Base-by-base conservation (phyloP, 345 rosid species). In the Salix dunnii region DNA sequence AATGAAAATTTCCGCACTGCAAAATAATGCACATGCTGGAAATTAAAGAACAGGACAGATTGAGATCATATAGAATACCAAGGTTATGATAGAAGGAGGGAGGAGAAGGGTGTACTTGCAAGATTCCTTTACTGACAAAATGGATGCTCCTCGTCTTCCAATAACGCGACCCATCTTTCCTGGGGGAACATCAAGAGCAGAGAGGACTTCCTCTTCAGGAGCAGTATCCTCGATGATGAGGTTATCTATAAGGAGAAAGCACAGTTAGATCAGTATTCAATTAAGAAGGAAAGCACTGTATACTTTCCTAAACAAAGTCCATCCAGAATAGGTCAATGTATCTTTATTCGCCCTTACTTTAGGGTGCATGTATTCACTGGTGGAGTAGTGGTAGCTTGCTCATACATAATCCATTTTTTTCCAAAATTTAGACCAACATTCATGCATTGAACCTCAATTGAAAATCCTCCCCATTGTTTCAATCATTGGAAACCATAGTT, bases 141-240 rank as follows among this genome's bases (percentile, higher is more conserved):
- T 95, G 27, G 94, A 87, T 61, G 94, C 78, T 80, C 97, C 99
- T 82, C 91, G 88, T 80, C 87, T 90, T 74, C 98, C 99, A 81
- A 93, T 95, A 82, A 95, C 75, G 76, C 87, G 86, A 18, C 99
- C 99, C 99, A 95, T 95, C 84, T 89, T 88, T 76, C 97, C 97
- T 3, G 84, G 91, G 33, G 97, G 99, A 49, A 95, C 97, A 73
- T 87, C 87, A 76, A 95, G 90, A 74, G 91, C 87, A 33, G 97
- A 93, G 53, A 95, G 91, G 66, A 91, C 86, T 85, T 95, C 97
- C 83, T 86, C 91, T 79, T 93, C 97, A 0, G 84, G 87, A 77
- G 74, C 74, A 78, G 84, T 70, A 43, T 82, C 90, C 42, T 84
- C 91, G 3, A 60, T 78, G 70, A 49, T 68, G 61, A 89, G 75